Evolutionary conservation across 257 asterid species (phyloP), one percentile per base, ranked within the genome.

Genomic region (Fraxinus quadrangulata): DNA sequence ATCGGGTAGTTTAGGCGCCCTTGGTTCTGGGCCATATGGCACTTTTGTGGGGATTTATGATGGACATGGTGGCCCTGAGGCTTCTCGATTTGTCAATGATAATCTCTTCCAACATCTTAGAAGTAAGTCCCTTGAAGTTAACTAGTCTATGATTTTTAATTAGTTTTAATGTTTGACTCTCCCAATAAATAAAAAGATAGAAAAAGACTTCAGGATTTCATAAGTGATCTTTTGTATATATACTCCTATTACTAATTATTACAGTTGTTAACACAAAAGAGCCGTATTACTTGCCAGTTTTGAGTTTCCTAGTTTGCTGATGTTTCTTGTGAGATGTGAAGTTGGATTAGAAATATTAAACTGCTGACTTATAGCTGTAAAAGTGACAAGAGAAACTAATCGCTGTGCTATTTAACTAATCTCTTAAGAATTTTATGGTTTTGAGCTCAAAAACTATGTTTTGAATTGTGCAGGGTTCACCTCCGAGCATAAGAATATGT

Each of bases 1-100:
- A 84, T 87, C 89, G 17, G 91, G 91, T 45, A 69, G 86, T 76
- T 78, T 87, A 83, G 84, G 88, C 75, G 71, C 71, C 66, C 80
- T 78, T 69, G 89, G 83, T 66, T 83, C 83, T 71, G 91, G 89
- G 54, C 89, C 91, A 21, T 83, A 81, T 80, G 91, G 91, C 72
- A 85, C 91, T 66, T 87, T 87, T 61, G 79, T 87, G 12, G 91
- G 91, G 74, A 61, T 87, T 78, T 87, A 87, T 79, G 91, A 87
- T 82, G 91, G 91, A 21, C 91, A 87, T 24, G 89, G 91, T 6
- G 91, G 89, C 28, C 91, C 91, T 12, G 89, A 87, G 84, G 86
- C 91, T 1, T 84, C 91, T 36, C 83, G 87, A 54, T 87, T 79
- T 79, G 84, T 87, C 83, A 87, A 87, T 68, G 85, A 87, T 10